A percentile compares a stretch with the other conserved stretches of the same genome.
Conservation (phyloP, 2,329 filamentous ascomycete species). For the Tolypocladium ovalisporum region DNA sequence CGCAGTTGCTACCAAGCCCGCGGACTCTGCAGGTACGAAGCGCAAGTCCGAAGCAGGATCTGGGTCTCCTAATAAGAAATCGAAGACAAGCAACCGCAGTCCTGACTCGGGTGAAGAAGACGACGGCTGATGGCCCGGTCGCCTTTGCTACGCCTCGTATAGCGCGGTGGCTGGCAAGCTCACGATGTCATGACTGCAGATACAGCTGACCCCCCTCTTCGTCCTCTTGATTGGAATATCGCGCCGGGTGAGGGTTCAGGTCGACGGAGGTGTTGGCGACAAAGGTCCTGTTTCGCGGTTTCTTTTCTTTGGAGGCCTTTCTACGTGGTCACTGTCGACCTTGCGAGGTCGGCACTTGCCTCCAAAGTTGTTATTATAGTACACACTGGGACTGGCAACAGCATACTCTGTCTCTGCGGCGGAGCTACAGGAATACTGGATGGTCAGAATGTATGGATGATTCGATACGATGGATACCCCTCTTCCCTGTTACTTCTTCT, state of each 20-base stretch:
- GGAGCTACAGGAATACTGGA: slow-evolving; percentile 17
- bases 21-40: slow-evolving; percentile 36
- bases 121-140: slow-evolving; percentile 7
- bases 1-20: slow-evolving; percentile 10
- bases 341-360: neutral
- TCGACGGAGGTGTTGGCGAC: slow-evolving; percentile 5
- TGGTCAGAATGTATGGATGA: slow-evolving; percentile 33
- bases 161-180: slow-evolving; percentile 10
- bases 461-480: slow-evolving; percentile 34
- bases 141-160: neutral
- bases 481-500: slow-evolving; percentile 16
- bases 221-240: slow-evolving; percentile 5
- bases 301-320: neutral
- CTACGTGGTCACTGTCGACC: neutral
- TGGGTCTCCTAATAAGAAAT: slow-evolving; percentile 42
- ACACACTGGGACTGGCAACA: slow-evolving; percentile 29
- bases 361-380: slow-evolving; percentile 15
- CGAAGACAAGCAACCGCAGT: slow-evolving; percentile 36
- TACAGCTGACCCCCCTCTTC: slow-evolving; percentile 1
- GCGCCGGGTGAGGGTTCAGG: slow-evolving; percentile 5
- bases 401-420: slow-evolving; percentile 12
- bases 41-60: slow-evolving; percentile 46
- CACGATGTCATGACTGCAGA: slow-evolving; percentile 25
- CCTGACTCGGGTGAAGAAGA: slow-evolving; percentile 29
- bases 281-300: neutral